Evolutionary conservation across 495 filamentous ascomycete species (phyloP).

Genomic region (Penicillium simplicissimum): DNA sequence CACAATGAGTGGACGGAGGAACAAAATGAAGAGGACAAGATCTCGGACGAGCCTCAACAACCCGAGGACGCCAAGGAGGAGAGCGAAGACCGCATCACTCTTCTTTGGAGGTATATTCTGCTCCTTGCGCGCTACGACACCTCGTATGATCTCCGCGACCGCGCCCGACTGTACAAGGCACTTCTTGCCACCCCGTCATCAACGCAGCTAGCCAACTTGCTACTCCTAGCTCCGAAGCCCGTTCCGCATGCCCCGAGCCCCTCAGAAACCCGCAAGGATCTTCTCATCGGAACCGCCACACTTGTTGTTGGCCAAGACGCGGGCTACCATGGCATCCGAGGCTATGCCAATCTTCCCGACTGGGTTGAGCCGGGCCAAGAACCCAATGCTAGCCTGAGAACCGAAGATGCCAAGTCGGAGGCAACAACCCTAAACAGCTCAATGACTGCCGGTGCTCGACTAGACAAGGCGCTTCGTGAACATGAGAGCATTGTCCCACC

Average conservation of each 20-base stretch:
- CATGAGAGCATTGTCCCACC: constrained; percentile 33
- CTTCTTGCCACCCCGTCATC: constrained; percentile 71
- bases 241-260: constrained; percentile 85
- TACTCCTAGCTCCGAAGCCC: constrained; percentile 91
- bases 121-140: constrained; percentile 87
- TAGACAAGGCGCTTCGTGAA: constrained; percentile 58
- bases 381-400: constrained; percentile 73
- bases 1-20: constrained; percentile 46
- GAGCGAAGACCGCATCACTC: constrained; percentile 61
- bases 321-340: constrained; percentile 65
- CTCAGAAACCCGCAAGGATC: constrained; percentile 72
- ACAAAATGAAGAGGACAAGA: constrained; percentile 35
- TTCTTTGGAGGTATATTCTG: constrained; percentile 82
- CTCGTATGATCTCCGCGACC: constrained; percentile 92
- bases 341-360: constrained; percentile 75
- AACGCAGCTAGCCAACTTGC: constrained; percentile 83
- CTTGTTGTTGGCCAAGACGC: constrained; percentile 78
- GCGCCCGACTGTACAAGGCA: constrained; percentile 81
- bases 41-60: constrained; percentile 16
- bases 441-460: constrained; percentile 62
- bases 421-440: constrained; percentile 25
- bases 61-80: constrained; percentile 39
- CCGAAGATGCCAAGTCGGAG: constrained; percentile 39
- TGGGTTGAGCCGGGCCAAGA: constrained; percentile 84
- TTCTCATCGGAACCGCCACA: constrained; percentile 78